phyloP scores from a whole-genome alignment of 306 rosid species.

The Rubus idaeus region DNA sequence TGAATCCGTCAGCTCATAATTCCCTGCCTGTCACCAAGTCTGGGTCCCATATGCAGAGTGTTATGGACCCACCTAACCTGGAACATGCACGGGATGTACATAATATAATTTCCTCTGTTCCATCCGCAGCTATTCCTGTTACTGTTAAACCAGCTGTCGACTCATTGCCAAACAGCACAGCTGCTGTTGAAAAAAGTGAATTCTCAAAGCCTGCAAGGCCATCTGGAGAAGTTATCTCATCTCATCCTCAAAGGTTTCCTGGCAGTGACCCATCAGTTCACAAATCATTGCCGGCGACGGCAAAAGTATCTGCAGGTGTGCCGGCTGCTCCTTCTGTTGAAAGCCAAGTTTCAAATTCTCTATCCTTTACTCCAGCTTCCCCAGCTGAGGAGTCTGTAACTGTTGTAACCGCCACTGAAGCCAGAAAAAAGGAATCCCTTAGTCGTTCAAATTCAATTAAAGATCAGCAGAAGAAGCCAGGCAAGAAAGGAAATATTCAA shows the following conservation, averaged over 20 bases:
- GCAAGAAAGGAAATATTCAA: conserved; percentile 51
- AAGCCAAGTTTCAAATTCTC: conserved; percentile 26
- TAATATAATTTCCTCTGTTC: conserved; percentile 32
- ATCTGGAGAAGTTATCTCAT: conserved; percentile 38
- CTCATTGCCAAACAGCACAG: conserved; percentile 31
- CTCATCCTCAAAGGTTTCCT: conserved; percentile 36
- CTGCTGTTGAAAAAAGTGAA: conserved; percentile 46
- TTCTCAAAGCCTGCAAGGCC: conserved; percentile 36
- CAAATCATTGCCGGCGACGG: conserved; percentile 30
- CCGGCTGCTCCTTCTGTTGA: conserved; percentile 40
- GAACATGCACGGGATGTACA: conserved; percentile 55
- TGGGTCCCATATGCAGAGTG: conserved; percentile 41
- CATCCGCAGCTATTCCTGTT: conserved; percentile 39
- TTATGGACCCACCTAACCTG: conserved; percentile 39
- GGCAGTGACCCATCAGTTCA: conserved; percentile 35
- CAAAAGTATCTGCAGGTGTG: conserved; percentile 33
- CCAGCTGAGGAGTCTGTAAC: conserved; percentile 40
- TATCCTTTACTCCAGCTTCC: conserved; percentile 28
- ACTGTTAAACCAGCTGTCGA: conserved; percentile 53
- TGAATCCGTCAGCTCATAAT: conserved; percentile 44
- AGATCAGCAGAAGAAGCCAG: conserved; percentile 60
- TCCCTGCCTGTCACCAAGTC: conserved; percentile 47
- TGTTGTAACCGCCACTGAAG: conserved; percentile 42
- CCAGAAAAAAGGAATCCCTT: conserved; percentile 49
- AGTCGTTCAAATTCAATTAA: conserved; percentile 57